Conservation (phyloP, 768 basidiomycete genomes). For the Astraeus odoratus region DNA sequence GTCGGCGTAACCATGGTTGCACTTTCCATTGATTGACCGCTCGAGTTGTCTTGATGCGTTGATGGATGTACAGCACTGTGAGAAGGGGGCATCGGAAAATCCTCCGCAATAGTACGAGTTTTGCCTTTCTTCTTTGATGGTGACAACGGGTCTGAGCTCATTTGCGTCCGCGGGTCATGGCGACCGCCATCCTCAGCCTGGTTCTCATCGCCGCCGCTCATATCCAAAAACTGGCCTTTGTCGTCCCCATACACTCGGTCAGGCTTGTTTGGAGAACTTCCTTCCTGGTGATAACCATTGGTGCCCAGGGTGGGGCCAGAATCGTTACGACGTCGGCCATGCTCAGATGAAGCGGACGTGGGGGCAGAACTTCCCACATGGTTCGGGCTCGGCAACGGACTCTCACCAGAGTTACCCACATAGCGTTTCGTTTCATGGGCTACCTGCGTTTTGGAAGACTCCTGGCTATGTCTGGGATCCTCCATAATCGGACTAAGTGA, state of each 20-base stretch:
- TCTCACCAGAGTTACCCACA: conserved; percentile 61
- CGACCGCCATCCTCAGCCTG: conserved; percentile 8
- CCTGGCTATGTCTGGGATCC: conserved; percentile 42
- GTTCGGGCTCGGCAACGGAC: conserved; percentile 49
- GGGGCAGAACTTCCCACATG: conserved; percentile 1
- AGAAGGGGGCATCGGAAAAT: conserved; percentile 46
- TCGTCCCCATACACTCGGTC: conserved; percentile 18
- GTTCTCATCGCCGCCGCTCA: conserved; percentile 35
- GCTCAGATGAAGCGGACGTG: background rate
- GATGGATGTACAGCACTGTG: conserved; percentile 10
- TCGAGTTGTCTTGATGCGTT: conserved; percentile 6
- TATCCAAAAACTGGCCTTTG: conserved; percentile 58
- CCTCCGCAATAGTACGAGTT: conserved; percentile 39
- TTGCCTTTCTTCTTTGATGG: conserved; percentile 19
- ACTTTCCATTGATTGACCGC: conserved; percentile 3
- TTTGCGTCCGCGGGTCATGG: conserved; percentile 3
- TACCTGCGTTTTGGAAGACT: conserved; percentile 55
- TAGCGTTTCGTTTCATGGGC: conserved; percentile 75
- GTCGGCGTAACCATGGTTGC: conserved; percentile 7
- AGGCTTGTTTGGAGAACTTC: conserved; percentile 8
- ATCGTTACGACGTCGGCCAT: background rate
- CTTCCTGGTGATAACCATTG: background rate
- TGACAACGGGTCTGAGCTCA: background rate
- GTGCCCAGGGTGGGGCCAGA: background rate
- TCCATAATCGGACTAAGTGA: conserved; percentile 23